These are phyloP conservation scores for Ogataea wickerhamii DNA, from an alignment of 805 yeast species.

Conservation along the genomic window DNA sequence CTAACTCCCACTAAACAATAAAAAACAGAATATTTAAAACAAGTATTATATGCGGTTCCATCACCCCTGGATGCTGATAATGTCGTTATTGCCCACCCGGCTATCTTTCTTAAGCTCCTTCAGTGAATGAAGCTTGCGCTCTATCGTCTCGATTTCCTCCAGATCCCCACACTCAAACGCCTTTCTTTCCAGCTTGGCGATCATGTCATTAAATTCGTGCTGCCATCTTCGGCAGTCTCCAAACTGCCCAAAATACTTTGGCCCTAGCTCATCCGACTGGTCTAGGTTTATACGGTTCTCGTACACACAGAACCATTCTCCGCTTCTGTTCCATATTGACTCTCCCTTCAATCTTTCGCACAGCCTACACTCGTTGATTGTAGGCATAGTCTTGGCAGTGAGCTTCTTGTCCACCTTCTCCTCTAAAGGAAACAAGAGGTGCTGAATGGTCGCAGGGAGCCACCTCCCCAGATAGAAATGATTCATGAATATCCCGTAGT, in stretches of 20 bases:
- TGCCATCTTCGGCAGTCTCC: constrained; percentile 26
- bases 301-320: constrained; percentile 32
- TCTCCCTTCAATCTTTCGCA: constrained; percentile 27
- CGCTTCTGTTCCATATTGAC: constrained; percentile 28
- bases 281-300: constrained; percentile 3
- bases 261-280: constrained; percentile 23
- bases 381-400: constrained; percentile 30
- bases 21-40: too few relatives aligned
- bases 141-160: constrained; percentile 14
- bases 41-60: too few relatives aligned
- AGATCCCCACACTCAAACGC: constrained; percentile 17
- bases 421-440: constrained; percentile 29
- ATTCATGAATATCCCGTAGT: constrained; percentile 24
- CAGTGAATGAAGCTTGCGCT: constrained; percentile 16
- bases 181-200: constrained; percentile 16
- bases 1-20: too few relatives aligned
- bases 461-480: constrained; percentile 34
- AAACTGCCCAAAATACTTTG: constrained; percentile 22
- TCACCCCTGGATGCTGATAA: too few relatives aligned
- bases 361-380: constrained; percentile 29
- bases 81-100: constrained; percentile 5
- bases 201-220: constrained; percentile 7
- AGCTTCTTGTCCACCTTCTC: constrained; percentile 21
- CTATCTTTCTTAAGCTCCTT: constrained; percentile 10
- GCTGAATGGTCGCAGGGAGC: constrained; percentile 29